Percentiles rank a stretch among this genome's conserved stretches.
phyloP scores from a whole-genome alignment of 176 grass and related monocot genomes.

The Ensete glaucum region DNA sequence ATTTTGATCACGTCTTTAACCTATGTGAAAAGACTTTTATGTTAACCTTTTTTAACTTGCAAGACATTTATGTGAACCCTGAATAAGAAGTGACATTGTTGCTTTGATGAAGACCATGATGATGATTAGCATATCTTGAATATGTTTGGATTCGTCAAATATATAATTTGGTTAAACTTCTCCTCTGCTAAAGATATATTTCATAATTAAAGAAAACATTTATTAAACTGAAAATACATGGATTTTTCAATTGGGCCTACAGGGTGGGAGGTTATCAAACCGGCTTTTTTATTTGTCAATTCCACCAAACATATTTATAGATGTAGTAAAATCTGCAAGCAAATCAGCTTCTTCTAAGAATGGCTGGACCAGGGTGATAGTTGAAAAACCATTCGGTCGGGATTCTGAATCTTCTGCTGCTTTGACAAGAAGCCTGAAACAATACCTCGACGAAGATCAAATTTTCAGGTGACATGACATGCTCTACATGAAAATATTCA shows the following conservation, averaged over 20 bases:
- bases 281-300: conserved; percentile 90
- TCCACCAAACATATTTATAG: conserved; percentile 93
- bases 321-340: conserved; percentile 93
- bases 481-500: background rate
- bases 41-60: too few species aligned
- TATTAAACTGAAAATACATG: background rate
- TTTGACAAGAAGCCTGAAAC: conserved; percentile 75
- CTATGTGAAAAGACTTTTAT: too few species aligned
- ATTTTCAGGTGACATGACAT: conserved; percentile 61
- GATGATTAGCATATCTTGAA: too few species aligned
- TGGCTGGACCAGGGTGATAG: conserved; percentile 94
- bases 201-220: background rate
- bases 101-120: too few species aligned
- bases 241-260: background rate
- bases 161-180: too few species aligned
- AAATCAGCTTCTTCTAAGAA: conserved; percentile 62
- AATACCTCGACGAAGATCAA: conserved; percentile 89
- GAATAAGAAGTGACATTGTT: too few species aligned
- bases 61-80: too few species aligned
- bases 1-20: too few species aligned
- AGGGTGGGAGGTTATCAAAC: conserved; percentile 74
- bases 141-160: too few species aligned
- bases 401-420: conserved; percentile 85
- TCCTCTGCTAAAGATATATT: conserved; percentile 6
- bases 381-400: conserved; percentile 93